Base-by-base conservation (phyloP, 2,329 filamentous ascomycete genomes). In the Thielaviopsis cerberus region DNA sequence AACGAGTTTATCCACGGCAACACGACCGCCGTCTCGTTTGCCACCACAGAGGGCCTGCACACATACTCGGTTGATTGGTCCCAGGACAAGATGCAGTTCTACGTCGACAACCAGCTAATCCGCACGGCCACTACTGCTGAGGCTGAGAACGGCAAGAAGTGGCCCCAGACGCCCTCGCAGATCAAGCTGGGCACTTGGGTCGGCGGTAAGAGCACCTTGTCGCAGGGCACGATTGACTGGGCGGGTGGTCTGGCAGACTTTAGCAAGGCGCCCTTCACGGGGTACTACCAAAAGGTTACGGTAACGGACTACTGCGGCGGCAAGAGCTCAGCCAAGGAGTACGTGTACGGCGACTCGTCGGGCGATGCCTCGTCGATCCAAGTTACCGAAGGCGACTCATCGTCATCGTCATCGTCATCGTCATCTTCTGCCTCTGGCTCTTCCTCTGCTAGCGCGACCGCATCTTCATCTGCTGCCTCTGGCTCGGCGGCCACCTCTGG, bases 31-130 rank as follows among this genome's bases (percentile, higher is more conserved):
- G 70, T 82, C 52, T 57, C 64, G 51, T 68, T 68, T 56, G 69
- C 72, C 55, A 63, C 66, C 10, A 69, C 72, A 52, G 59, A 67
- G 54, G 64, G 64, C 25, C 76, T 73, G 64, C 81, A 86, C 71
- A 85, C 77, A 58, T 87, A 87, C 71, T 76, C 76, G 17, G 69
- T 87, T 56, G 78, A 85, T 70, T 87, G 84, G 84, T 83, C 78
- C 23, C 66, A 74, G 26, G 74, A 78, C 7, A 66, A 70, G 34
- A 71, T 84, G 61, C 70, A 74, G 60, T 87, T 81, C 76, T 73
- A 76, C 65, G 76, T 87, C 58, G 74, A 81, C 64, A 73, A 72
- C 59, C 63, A 62, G 4, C 64, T 69, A 24, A 66, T 75, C 24
- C 76, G 78, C 59, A 74, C 72, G 2, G 71, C 74, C 41, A 71